Base-by-base conservation (phyloP, 768 basidiomycete species). In the Dentipellis fragilis region DNA sequence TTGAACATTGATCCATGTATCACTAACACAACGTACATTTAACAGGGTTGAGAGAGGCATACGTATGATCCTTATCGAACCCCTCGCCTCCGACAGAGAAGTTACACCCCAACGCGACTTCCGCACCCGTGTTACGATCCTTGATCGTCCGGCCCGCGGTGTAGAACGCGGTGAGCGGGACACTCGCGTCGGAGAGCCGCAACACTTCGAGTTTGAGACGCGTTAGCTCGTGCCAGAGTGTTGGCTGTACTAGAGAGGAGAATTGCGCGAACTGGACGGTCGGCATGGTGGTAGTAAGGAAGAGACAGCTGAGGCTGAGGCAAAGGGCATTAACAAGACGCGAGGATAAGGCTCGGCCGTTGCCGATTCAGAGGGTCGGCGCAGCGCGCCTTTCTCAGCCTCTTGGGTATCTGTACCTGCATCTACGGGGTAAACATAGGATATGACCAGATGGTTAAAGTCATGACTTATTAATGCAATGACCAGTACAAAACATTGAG, bases 141-240 rank as follows among this genome's bases (percentile, higher is more conserved):
- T 72, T 75, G 56, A 94, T 76, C 12, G 81, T 76, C 56, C 84
- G 73, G 2, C 89, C 93, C 19, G 82, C 71, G 0, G 85, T 69
- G 63, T 95, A 91, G 3, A 81, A 78, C 2, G 79, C 94, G 3
- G 68, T 63, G 49, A 95, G 69, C 1, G 83, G 69, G 9, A 91
- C 63, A 0, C 82, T 75, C 3, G 80, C 80, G 58, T 94, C 87
- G 2, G 87, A 86, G 22, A 98, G 80, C 58, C 83, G 83, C 42
- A 94, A 81, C 12, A 89, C 83, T 67, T 97, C 92, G 64, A 99
- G 83, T 77, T 99, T 99, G 71, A 93, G 71, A 29, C 78, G 72
- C 1, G 90, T 89, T 40, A 99, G 85, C 52, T 85, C 81, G 61
- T 95, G 89, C 93, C 94, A 99, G 69, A 98, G 93, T 2, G 83